phyloP scores from a whole-genome alignment of 108 stramenopile species.

The Cyclotella kingstonii region DNA sequence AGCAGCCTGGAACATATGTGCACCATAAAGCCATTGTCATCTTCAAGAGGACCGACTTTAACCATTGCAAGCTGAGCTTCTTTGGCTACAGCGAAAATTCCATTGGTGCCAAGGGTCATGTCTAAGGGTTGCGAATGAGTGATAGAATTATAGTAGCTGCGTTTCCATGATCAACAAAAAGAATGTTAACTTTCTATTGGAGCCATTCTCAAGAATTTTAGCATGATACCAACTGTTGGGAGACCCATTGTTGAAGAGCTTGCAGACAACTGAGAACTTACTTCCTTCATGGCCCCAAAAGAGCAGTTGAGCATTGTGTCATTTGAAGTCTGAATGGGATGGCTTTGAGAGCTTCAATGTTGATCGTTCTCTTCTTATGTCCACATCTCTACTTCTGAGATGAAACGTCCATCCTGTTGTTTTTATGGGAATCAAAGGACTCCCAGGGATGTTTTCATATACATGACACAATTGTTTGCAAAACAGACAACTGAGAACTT shows the following conservation, averaged over 20 bases:
- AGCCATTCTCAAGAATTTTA: constrained; percentile 71
- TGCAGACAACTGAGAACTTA: no score
- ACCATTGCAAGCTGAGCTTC: constrained; percentile 80
- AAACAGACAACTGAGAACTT: no score
- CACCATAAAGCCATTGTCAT: constrained; percentile 86
- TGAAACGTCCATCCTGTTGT: no score
- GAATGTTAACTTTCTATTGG: constrained; percentile 63
- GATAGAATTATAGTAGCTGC: constrained; percentile 69
- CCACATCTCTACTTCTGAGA: no score
- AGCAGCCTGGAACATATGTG: constrained; percentile 65
- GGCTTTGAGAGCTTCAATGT: no score
- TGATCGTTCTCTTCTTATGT: no score
- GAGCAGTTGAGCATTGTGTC: no score
- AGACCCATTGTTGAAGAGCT: constrained; percentile 92
- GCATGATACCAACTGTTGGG: constrained; percentile 96
- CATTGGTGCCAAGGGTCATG: constrained; percentile 61
- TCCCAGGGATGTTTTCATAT: no score
- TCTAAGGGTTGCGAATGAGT: constrained; percentile 88
- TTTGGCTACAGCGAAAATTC: constrained; percentile 80
- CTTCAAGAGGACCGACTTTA: constrained; percentile 61
- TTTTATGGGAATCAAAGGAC: no score
- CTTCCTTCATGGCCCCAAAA: no score
- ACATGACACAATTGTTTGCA: no score
- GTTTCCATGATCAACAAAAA: constrained; percentile 98
- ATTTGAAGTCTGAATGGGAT: no score